Percentiles rank a stretch among this genome's conserved stretches.
Conservation (phyloP, 1,284 basidiomycete genomes). For the Veloboletus limbatus region DNA sequence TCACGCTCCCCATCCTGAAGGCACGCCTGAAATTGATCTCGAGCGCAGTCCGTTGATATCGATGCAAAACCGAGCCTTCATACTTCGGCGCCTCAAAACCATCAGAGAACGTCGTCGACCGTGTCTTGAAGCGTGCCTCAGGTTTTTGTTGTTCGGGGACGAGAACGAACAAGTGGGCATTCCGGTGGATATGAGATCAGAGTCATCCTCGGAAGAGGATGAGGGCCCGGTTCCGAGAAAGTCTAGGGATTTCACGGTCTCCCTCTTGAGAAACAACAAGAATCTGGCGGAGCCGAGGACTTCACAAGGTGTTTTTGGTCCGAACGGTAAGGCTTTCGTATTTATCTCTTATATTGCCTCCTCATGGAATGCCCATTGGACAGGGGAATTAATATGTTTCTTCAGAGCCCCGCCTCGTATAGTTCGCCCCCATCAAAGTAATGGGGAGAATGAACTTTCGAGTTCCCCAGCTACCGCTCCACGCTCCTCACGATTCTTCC, state of each 20-base stretch:
- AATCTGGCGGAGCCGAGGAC: conserved; percentile 78
- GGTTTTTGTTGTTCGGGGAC: conserved; percentile 73
- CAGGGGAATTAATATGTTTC: conserved; percentile 84
- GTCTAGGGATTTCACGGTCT: conserved; percentile 48
- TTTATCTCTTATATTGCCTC: background rate
- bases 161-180: conserved; percentile 47
- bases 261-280: conserved; percentile 60
- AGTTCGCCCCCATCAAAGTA: conserved; percentile 46
- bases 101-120: conserved; percentile 71
- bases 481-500: conserved; percentile 46
- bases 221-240: conserved; percentile 38
- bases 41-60: conserved; percentile 82
- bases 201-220: conserved; percentile 50
- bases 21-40: conserved; percentile 76
- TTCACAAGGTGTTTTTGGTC: conserved; percentile 82
- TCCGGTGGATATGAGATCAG: conserved; percentile 47
- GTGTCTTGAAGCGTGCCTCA: conserved; percentile 78
- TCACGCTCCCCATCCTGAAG: conserved; percentile 52
- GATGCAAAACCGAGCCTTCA: conserved; percentile 69
- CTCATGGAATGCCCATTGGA: conserved; percentile 1
- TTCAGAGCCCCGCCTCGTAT: conserved; percentile 76
- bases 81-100: conserved; percentile 70
- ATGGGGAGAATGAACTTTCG: conserved; percentile 44
- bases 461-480: conserved; percentile 43
- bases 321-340: conserved; percentile 58